A percentile compares a stretch with the other conserved stretches of the same genome.
phyloP scores from a whole-genome alignment of 345 rosid genomes.

The Laguncularia racemosa region DNA sequence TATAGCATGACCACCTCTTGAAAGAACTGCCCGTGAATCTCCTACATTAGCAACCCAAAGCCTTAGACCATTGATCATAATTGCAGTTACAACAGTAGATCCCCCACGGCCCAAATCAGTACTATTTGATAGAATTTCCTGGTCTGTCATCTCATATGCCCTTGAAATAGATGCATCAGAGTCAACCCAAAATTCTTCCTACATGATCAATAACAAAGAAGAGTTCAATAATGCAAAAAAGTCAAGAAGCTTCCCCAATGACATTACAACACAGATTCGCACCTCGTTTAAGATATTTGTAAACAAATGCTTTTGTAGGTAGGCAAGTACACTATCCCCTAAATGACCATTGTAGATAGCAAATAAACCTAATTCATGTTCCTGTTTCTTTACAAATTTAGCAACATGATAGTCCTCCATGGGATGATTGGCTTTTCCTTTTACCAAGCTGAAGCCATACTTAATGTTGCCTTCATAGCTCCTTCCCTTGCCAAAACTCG shows the following conservation, averaged over 20 bases:
- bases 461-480: constrained; percentile 37
- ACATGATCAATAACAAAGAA: background rate
- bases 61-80: constrained; percentile 43
- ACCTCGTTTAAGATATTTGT: constrained; percentile 59
- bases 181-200: constrained; percentile 54
- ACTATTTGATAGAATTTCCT: constrained; percentile 46
- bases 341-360: constrained; percentile 72
- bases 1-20: constrained; percentile 45
- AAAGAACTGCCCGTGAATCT: constrained; percentile 65
- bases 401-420: constrained; percentile 81
- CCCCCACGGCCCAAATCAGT: constrained; percentile 70
- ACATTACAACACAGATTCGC: no score
- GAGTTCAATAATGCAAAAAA: background rate
- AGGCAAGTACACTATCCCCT: constrained; percentile 69
- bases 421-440: constrained; percentile 76
- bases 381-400: constrained; percentile 32
- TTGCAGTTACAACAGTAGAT: constrained; percentile 74
- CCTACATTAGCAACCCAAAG: constrained; percentile 71
- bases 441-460: constrained; percentile 53
- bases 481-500: constrained; percentile 55
- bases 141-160: constrained; percentile 64
- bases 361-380: constrained; percentile 58
- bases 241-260: no score
- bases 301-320: constrained; percentile 58
- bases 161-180: constrained; percentile 30